Percentiles rank a stretch among this genome's conserved stretches.
phyloP scores from a whole-genome alignment of 31 red algal species.

The Odonthalia washingtoniensis region DNA sequence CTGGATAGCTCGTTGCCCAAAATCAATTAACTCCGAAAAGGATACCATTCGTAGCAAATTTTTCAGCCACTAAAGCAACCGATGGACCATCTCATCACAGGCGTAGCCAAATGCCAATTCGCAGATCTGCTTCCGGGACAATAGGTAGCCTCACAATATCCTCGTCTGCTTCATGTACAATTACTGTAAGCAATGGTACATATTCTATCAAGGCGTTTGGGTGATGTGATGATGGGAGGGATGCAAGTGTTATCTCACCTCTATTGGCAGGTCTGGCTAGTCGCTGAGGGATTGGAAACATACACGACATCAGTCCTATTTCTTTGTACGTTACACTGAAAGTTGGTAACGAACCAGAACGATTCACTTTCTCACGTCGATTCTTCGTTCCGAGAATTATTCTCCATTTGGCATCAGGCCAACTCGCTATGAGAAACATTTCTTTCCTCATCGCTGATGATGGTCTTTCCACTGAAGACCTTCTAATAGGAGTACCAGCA shows the following conservation, averaged over 20 bases:
- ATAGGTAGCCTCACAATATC: no score
- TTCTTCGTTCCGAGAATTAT: neutral
- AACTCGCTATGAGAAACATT: neutral
- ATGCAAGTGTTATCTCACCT: neutral
- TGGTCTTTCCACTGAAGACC: neutral
- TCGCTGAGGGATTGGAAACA: neutral
- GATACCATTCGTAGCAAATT: no score
- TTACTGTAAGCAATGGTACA: neutral
- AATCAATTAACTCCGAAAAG: no score
- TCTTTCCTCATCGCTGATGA: neutral
- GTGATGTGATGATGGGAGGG: neutral
- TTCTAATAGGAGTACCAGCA: neutral
- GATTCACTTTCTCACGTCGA: neutral
- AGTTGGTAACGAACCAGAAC: neutral
- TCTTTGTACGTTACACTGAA: conserved; percentile 11
- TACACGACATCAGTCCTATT: neutral
- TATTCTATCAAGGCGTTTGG: neutral
- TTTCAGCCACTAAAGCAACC: no score
- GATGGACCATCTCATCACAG: no score
- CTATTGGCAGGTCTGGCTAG: neutral
- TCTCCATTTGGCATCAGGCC: neutral
- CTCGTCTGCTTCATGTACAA: neutral
- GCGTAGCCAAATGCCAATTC: neutral
- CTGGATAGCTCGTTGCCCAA: no score
- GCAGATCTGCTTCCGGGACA: no score